Evolutionary conservation across 2,329 filamentous ascomycete species (phyloP), one percentile per base, ranked within the genome.

Genomic region (Xylaria sp.): DNA sequence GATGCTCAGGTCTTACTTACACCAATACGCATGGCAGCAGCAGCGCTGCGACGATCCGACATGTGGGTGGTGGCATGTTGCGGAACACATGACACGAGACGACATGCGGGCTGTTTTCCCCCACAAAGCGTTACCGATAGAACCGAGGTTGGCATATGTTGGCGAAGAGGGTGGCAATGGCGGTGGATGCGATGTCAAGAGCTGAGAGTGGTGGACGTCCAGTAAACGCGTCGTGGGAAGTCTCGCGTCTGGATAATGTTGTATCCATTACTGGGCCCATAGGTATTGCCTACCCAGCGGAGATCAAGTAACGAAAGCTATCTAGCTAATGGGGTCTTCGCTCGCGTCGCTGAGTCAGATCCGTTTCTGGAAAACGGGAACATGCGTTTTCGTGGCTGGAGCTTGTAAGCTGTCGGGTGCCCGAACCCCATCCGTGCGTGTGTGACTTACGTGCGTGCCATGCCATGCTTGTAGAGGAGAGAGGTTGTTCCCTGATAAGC

Each of bases 391-490:
- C 5, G 50, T 13, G 57, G 43, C 58, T 56, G 39, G 39, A 23
- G 20, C 34, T 56, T 28, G 46, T 25, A 39, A 25, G 34, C 48
- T 18, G n/a, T 50, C 46, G 50, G 36, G 53, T 28, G 23, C 25
- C 41, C 58, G 63, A 66, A 66, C 59, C 64, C 64, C 64, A 66
- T 66, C 64, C 53, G 64, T 62, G 64, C 64, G 59, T 57, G 58
- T 15, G 30, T 56, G 28, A 23, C 43, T 25, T 25, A 32, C 52
- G 55, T 57, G 55, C 53, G 32, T 18, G 53, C 30, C 32, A 36
- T 56, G 46, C 46, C 20, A 36, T 56, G 46, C 46, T 10, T 25
- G 30, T 30, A 32, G 30, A 39, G 9, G 12, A 41, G 32, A 30
- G 50, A 55, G 50, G 50, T 55, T 55, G 30, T 36, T 20, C 50